These are phyloP conservation scores for Botryosphaeria dothidea DNA, from an alignment of 2,329 filamentous ascomycete genomes.

Conservation along the genomic window DNA sequence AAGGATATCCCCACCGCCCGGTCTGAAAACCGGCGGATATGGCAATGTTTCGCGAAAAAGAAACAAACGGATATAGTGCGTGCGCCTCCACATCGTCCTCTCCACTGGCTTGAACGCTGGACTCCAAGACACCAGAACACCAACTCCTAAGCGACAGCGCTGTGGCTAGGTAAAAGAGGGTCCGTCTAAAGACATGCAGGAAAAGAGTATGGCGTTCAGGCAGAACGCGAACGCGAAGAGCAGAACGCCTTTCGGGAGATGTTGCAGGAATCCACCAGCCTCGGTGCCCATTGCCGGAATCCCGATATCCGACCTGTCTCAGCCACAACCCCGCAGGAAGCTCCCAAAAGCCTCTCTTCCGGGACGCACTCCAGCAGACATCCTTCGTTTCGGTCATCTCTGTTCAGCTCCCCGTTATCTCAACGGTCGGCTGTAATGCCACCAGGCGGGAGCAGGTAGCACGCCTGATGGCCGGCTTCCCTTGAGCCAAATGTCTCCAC, in stretches of 20 bases:
- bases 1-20: not conserved
- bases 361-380: not conserved
- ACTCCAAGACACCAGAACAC: not conserved
- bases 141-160: not conserved
- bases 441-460: slow-evolving; percentile 4
- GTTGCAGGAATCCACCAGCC: not conserved
- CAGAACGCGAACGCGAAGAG: not conserved
- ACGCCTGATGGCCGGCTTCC: slow-evolving; percentile 9
- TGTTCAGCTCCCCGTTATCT: not conserved
- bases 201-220: not conserved
- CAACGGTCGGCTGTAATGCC: slow-evolving; percentile 1
- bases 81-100: not conserved
- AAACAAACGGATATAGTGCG: slow-evolving; percentile 1
- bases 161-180: not conserved
- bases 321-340: not conserved
- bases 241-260: not conserved
- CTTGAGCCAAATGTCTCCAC: slow-evolving; percentile 87
- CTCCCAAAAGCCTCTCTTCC: not conserved
- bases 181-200: not conserved
- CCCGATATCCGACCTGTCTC: slow-evolving; percentile 1
- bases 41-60: not conserved
- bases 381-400: not conserved
- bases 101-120: not conserved
- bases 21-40: not conserved
- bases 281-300: not conserved